Evolutionary conservation across 371 early-diverging fungal genomes (phyloP).

Genomic region (Synchytrium microbalum): DNA sequence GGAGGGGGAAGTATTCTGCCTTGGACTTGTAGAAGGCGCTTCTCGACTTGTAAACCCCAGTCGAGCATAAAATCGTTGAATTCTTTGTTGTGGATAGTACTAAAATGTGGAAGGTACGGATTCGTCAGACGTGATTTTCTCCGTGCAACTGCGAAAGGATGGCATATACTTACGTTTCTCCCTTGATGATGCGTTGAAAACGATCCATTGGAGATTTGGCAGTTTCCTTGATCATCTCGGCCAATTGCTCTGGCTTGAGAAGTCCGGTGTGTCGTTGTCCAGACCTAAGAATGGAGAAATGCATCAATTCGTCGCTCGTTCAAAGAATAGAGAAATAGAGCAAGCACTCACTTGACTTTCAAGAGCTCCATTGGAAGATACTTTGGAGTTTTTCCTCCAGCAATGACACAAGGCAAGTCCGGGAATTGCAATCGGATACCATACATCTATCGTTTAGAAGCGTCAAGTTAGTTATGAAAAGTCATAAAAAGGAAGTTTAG

Average conservation of each 20-base stretch:
- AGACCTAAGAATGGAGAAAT: constrained; percentile 19
- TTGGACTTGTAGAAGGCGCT: constrained; percentile 15
- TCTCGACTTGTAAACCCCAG: constrained; percentile 18
- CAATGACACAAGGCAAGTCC: constrained; percentile 19
- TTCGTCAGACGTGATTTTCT: constrained; percentile 2
- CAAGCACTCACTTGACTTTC: constrained; percentile 18
- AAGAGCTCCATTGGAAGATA: constrained; percentile 34
- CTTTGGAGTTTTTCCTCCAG: constrained; percentile 16
- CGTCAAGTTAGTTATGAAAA: too few species aligned
- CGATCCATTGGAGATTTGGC: constrained; percentile 8
- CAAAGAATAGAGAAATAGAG: too few species aligned
- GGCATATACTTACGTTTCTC: constrained; percentile 10
- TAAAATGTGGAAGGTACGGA: too few species aligned
- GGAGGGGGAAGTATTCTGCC: constrained; percentile 18
- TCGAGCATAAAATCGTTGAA: constrained; percentile 3
- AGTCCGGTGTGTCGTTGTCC: constrained; percentile 18
- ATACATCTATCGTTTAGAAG: background rate
- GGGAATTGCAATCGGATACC: constrained; percentile 23
- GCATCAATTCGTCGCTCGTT: too few species aligned
- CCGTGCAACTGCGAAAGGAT: too few species aligned
- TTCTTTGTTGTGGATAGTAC: constrained; percentile 11
- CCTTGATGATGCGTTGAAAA: constrained; percentile 3
- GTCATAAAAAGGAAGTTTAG: background rate
- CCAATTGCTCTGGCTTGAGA: constrained; percentile 12
- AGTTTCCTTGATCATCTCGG: constrained; percentile 16